Base-by-base conservation (phyloP, 2,329 filamentous ascomycete genomes). In the Trichoderma aggressivum region DNA sequence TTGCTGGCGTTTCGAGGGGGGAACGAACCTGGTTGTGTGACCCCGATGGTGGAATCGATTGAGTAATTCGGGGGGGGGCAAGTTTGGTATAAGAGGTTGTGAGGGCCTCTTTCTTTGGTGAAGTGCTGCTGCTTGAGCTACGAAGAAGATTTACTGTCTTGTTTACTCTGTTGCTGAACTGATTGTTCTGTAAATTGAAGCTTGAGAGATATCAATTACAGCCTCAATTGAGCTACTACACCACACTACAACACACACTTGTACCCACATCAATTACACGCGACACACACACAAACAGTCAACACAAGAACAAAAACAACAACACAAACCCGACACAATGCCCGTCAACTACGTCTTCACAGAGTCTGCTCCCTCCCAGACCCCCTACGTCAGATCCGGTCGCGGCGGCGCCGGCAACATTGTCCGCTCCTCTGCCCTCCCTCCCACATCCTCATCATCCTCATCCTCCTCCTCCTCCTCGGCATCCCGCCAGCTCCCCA, bases 371-470 rank as follows among this genome's bases (percentile, higher is more conserved):
- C 79, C 79, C 72, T 78, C 77, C 36, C 77, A 78, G 59, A 78
- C 75, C 72, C 71, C 72, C 72, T 79, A 76, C 83, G 81, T 83
- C 65, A 85, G 87, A 81, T 83, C 84, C 7, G 87, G 87, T 74
- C 86, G 87, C 67, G 87, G 87, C 74, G 87, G 87, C 71, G 84
- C 85, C 3, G 87, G 87, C 75, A 89, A 89, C 83, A 84, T 83
- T 78, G 85, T 85, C 80, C 85, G 85, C 70, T 82, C 83, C 14
- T 80, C 84, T 21, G 83, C 82, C 64, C 81, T 83, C 14, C 75
- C 80, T 24, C 70, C 79, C 4, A 76, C 81, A 3, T 36, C 63
- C 12, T 36, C 32, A 43, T 28, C 34, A n/a, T n/a, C n/a, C n/a
- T n/a, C n/a, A n/a, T n/a, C n/a, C n/a, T n/a, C 34, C 11, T 8